Conservation (phyloP, 2,329 filamentous ascomycete species). For the Alternaria arbusti region DNA sequence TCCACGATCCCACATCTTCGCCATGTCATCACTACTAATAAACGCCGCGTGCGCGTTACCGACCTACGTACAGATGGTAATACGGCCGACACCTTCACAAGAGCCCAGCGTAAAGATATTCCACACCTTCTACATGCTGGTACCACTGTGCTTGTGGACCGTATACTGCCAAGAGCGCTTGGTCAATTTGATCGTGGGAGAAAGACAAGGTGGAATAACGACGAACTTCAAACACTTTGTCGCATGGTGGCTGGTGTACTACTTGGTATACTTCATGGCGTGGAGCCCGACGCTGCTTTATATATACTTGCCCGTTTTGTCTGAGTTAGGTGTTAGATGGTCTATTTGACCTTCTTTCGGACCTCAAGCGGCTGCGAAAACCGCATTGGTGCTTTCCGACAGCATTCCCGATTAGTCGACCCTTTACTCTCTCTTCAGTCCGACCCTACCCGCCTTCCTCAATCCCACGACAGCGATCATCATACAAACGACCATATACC, state of each 20-base stretch:
- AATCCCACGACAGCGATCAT: conserved; percentile 32
- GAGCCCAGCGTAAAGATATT: background rate
- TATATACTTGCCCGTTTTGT: background rate
- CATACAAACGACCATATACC: conserved; percentile 28
- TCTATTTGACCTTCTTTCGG: background rate
- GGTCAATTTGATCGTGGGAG: background rate
- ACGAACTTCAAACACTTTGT: background rate
- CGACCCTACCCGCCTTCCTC: conserved; percentile 33
- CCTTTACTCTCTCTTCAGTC: conserved; percentile 33
- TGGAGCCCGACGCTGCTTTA: background rate
- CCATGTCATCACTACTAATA: background rate
- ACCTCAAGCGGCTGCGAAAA: background rate
- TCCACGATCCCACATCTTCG: background rate
- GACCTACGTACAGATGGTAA: background rate
- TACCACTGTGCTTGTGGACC: background rate
- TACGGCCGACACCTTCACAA: background rate
- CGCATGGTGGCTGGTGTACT: background rate
- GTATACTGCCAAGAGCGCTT: background rate
- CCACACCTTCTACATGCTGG: background rate
- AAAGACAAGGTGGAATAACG: background rate
- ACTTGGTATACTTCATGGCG: fast-evolving
- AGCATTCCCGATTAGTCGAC: background rate
- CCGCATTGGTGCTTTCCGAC: background rate
- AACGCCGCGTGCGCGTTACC: background rate
- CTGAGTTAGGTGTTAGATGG: background rate